A percentile compares a stretch with the other conserved stretches of the same genome.
Conservation (phyloP, 257 asterid genomes). For the Nicotiana obtusifolia region DNA sequence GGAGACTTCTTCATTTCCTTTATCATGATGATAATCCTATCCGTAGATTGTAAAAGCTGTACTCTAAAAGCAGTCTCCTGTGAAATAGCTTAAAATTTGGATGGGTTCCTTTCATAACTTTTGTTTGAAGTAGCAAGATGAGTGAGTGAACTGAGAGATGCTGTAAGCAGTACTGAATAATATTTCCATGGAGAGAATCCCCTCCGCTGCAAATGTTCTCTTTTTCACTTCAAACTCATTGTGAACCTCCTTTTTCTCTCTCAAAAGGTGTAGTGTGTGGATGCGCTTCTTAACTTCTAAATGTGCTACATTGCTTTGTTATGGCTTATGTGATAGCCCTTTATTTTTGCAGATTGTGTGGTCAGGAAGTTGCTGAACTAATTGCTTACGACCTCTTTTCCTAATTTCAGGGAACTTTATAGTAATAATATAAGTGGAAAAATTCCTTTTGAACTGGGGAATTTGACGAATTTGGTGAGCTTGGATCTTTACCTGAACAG, state of each 20-base stretch:
- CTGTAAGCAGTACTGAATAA: not conserved
- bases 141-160: not conserved
- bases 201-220: not conserved
- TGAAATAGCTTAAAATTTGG: not conserved
- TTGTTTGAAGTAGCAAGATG: not conserved
- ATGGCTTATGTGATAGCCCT: not conserved
- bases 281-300: not conserved
- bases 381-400: not conserved
- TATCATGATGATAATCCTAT: not conserved
- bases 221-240: not conserved
- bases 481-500: conserved; percentile 89
- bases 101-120: not conserved
- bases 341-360: conserved; percentile 5
- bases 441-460: conserved; percentile 80
- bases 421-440: conserved; percentile 79
- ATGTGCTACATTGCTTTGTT: not conserved
- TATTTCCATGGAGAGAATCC: not conserved
- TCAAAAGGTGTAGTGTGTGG: not conserved
- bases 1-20: not conserved
- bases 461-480: conserved; percentile 81
- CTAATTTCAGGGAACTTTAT: conserved; percentile 78
- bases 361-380: conserved; percentile 1
- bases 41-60: not conserved
- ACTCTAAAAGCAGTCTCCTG: not conserved
- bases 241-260: not conserved